Evolutionary conservation across 2,329 filamentous ascomycete genomes (phyloP).

Genomic region (Pseudonectria buxi): DNA sequence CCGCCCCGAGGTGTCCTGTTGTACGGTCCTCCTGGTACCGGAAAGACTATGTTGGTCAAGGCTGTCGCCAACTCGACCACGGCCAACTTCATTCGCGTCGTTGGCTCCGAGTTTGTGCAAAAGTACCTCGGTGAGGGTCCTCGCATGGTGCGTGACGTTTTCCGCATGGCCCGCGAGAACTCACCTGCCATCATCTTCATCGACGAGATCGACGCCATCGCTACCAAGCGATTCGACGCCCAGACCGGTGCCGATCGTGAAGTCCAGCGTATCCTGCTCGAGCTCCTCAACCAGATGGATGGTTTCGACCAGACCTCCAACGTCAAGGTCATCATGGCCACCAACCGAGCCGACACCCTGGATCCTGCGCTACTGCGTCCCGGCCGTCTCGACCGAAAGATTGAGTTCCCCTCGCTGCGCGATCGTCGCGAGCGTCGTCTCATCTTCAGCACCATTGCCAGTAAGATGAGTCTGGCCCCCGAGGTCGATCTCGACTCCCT

Average conservation of each 20-base stretch:
- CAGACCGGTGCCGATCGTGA: constrained; percentile 97
- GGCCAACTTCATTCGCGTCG: constrained; percentile 95
- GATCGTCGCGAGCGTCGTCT: constrained; percentile 91
- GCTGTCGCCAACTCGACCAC: constrained; percentile 97
- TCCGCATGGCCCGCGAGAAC: constrained; percentile 98
- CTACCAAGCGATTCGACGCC: constrained; percentile 97
- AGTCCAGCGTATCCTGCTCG: constrained; percentile 95
- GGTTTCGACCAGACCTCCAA: constrained; percentile 98
- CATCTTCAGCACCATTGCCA: constrained; percentile 95
- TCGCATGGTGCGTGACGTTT: constrained; percentile 97
- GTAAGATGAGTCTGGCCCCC: constrained; percentile 94
- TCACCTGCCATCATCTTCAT: constrained; percentile 99
- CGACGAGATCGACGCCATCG: constrained; percentile 97
- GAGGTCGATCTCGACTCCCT: constrained; percentile 95
- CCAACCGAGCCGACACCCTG: constrained; percentile 93
- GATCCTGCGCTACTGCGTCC: constrained; percentile 92
- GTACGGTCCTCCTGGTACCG: constrained; percentile 91
- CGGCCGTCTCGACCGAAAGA: constrained; percentile 94
- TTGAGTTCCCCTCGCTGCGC: constrained; percentile 92
- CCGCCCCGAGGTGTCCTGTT: constrained; percentile 92
- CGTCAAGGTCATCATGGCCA: constrained; percentile 99
- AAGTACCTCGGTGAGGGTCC: constrained; percentile 98
- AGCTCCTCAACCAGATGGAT: constrained; percentile 99
- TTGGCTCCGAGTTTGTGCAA: constrained; percentile 97
- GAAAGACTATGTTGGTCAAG: constrained; percentile 97